These are phyloP conservation scores for Rugonectria rugulosa DNA, from an alignment of 2,329 filamentous ascomycete genomes.

Conservation along the genomic window DNA sequence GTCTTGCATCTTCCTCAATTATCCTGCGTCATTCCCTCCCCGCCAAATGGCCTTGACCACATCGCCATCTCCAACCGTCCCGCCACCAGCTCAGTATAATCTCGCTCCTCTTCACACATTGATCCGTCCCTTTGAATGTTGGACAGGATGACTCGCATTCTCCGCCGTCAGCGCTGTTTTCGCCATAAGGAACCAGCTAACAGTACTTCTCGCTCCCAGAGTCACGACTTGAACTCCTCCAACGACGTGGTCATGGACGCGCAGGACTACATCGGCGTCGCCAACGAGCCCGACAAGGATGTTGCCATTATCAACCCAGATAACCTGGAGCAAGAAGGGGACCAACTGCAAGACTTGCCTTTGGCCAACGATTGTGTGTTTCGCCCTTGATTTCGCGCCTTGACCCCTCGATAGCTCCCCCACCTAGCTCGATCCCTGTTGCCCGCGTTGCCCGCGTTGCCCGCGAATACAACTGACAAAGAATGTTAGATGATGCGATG, in stretches of 20 bases:
- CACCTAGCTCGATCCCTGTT: conserved; percentile 4
- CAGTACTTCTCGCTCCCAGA: conserved; percentile 45
- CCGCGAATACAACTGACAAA: conserved; percentile 29
- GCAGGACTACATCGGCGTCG: conserved; percentile 61
- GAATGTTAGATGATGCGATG: conserved; percentile 77
- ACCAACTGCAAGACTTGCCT: conserved; percentile 56
- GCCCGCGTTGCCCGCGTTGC: conserved; percentile 4
- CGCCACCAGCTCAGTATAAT: conserved; percentile 21
- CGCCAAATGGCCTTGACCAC: conserved; percentile 20
- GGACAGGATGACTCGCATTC: conserved; percentile 31
- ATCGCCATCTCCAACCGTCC: conserved; percentile 13
- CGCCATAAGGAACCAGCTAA: conserved; percentile 36
- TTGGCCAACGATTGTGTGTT: conserved; percentile 63
- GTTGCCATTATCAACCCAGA: conserved; percentile 65
- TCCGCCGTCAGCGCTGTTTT: conserved; percentile 27
- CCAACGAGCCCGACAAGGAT: conserved; percentile 58
- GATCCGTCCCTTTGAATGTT: conserved; percentile 28
- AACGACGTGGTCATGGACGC: conserved; percentile 65
- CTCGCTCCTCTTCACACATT: conserved; percentile 23
- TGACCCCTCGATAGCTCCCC: not conserved
- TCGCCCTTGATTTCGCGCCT: not conserved
- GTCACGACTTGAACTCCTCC: conserved; percentile 62
- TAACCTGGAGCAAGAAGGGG: conserved; percentile 55
- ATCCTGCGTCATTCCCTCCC: conserved; percentile 30
- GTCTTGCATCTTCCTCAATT: conserved; percentile 2